Base-by-base conservation (phyloP, 495 filamentous ascomycete genomes). In the Schizothecium vesticola region DNA sequence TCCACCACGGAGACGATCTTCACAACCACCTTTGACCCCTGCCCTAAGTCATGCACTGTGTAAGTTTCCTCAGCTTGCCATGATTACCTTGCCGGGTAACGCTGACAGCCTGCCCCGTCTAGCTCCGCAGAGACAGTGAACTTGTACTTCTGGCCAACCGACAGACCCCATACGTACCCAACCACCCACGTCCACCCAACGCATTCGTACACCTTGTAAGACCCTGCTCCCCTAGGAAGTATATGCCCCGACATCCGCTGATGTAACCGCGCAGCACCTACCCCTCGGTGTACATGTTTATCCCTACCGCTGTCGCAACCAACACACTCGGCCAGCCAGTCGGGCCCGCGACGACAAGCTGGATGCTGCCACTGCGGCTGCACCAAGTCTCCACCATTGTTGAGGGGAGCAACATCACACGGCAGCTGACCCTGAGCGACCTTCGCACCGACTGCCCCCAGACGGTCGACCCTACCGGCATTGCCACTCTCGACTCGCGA, bases 281-380 rank as follows among this genome's bases (percentile, higher is more conserved):
- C 9, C 79, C 79, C 0, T 79, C 77, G 11, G 75, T 80, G 22
- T 81, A 81, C 66, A 68, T 81, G 63, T 43, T 76, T 23, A 71
- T 81, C 58, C 73, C 71, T 25, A 74, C 73, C 21, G 72, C 73
- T 1, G 61, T 59, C 16, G 76, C 75, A 66, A 73, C 59, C 72
- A 77, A 78, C 67, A 64, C 73, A 13, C 22, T 56, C 8, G 68
- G 71, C 64, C 23, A 63, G 19, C 51, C 69, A 9, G 61, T 33
- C 1, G 75, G 74, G 1, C 75, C 76, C 7, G 63, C 66, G 0
- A 74, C 73, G n/a, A 57, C 71, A 8, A 71, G 21, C 57, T 69
- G 70, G 67, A 70, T 78, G 60, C 76, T 73, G 33, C 63, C 71
- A 3, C 58, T 75, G 4, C 63, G 74, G 57, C 65, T 78, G 4